Base-by-base conservation (phyloP, 2,329 filamentous ascomycete species). In the Paecilomyces dactylethromorphus region DNA sequence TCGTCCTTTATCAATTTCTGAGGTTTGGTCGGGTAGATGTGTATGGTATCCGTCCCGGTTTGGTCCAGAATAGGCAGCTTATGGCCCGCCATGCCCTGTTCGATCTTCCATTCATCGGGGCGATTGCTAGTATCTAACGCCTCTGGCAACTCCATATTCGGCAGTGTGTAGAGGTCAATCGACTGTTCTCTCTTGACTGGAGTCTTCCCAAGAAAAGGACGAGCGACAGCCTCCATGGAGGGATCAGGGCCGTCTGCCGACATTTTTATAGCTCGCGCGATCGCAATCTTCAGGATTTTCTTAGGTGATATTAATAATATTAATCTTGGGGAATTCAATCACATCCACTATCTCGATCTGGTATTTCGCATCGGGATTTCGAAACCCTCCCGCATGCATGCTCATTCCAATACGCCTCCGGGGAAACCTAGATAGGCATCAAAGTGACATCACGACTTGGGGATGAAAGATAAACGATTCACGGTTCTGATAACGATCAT, bases 21-120 rank as follows among this genome's bases (percentile, higher is more conserved):
- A 3, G 69, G 66, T 3, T 64, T 59, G 1, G 59, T 56, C 3
- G 68, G 67, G 22, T 65, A 62, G 0, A 74, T 60, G 8, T 62
- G 61, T 11, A 72, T 64, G 1, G 72, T 76, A 56, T 76, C 62
- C 1, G 67, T 62, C 0, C 73, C 75, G 3, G 73, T 79, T 68
- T 80, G 79, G 60, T 82, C 78, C 11, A 81, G 71, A 26, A 81
- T 71, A 0, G 79, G 78, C 15, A 82, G 69, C 35, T 76, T 76
- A 1, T 77, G 74, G 45, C 70, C 77, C n/a, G 75, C 71, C 31
- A 82, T 63, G 6, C 81, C 81, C 64, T 83, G 81, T 59, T 83
- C 81, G 54, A 82, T 77, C 66, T 77, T 81, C 80, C 80, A 83
- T 68, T 82, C 80, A 72, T 82, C 79, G 1, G 77, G 62, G 24